phyloP scores from a whole-genome alignment of 31 red algal species.

The Odonthalia washingtoniensis region DNA sequence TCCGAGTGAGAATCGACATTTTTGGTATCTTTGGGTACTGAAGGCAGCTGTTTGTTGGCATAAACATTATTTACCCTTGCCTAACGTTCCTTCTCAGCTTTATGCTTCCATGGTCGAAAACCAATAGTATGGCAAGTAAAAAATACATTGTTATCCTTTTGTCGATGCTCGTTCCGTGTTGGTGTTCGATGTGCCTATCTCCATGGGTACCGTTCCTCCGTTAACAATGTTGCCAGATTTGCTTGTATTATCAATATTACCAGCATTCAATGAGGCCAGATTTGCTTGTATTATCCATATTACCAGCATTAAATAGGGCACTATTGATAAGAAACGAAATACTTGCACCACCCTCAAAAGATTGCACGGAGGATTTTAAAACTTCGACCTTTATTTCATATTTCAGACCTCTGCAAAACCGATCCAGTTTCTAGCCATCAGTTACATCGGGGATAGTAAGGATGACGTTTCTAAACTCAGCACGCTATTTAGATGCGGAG shows the following conservation, averaged over 20 bases:
- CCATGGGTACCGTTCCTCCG: background rate
- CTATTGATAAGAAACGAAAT: background rate
- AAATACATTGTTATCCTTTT: background rate
- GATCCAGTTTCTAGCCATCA: background rate
- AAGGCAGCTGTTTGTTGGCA: background rate
- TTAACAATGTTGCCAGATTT: background rate
- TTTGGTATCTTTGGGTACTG: background rate
- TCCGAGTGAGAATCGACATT: background rate
- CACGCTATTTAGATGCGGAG: background rate
- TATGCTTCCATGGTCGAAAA: conserved; percentile 18
- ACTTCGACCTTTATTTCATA: conserved; percentile 1
- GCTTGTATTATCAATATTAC: background rate
- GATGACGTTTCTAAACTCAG: background rate
- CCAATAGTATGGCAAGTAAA: background rate
- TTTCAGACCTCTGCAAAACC: conserved; percentile 4
- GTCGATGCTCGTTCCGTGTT: background rate
- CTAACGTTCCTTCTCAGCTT: background rate
- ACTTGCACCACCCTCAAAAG: background rate
- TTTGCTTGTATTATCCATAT: background rate
- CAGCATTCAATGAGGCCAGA: background rate
- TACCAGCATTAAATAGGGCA: background rate
- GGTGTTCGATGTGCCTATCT: background rate
- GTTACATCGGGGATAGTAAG: conserved; percentile 6
- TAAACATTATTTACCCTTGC: background rate
- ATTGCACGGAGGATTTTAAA: background rate